Percentiles rank a stretch among this genome's conserved stretches.
Conservation (phyloP, 352 stramenopile genomes). For the Globisporangium abappressorium region DNA sequence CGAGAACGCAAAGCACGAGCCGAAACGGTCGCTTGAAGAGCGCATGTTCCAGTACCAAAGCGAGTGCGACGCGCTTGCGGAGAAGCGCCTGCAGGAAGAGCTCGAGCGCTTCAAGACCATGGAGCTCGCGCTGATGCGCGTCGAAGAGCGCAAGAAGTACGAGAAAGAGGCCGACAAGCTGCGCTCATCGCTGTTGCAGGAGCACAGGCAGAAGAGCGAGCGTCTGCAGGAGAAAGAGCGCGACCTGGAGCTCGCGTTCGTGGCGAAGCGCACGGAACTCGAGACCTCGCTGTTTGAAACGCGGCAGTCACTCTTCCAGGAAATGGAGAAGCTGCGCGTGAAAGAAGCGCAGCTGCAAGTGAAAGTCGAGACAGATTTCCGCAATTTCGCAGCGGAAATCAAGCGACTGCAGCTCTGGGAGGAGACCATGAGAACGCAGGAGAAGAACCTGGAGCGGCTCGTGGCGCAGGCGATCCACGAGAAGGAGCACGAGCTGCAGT, state of each 20-base stretch:
- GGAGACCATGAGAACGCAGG: constrained; percentile 38
- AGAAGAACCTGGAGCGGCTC: constrained; percentile 41
- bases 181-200: constrained; percentile 37
- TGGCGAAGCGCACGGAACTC: constrained; percentile 42
- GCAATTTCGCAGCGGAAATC: constrained; percentile 38
- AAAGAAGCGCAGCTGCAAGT: constrained; percentile 53
- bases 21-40: constrained; percentile 45
- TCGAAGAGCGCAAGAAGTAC: constrained; percentile 57
- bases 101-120: constrained; percentile 51
- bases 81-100: constrained; percentile 51
- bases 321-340: constrained; percentile 56
- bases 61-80: constrained; percentile 60
- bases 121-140: constrained; percentile 51
- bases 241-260: constrained; percentile 61
- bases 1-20: constrained; percentile 33
- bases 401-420: constrained; percentile 51
- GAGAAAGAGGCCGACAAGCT: constrained; percentile 47
- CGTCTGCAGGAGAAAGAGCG: constrained; percentile 51
- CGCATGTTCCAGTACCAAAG: constrained; percentile 65
- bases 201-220: constrained; percentile 45
- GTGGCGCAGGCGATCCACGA: constrained; percentile 40
- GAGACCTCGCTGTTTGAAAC: constrained; percentile 68
- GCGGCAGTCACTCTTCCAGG: constrained; percentile 57
- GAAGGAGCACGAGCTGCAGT: constrained; percentile 45
- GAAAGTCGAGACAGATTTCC: constrained; percentile 42